Conservation (phyloP, 441 rosid genomes). For the Populus hybrid region DNA sequence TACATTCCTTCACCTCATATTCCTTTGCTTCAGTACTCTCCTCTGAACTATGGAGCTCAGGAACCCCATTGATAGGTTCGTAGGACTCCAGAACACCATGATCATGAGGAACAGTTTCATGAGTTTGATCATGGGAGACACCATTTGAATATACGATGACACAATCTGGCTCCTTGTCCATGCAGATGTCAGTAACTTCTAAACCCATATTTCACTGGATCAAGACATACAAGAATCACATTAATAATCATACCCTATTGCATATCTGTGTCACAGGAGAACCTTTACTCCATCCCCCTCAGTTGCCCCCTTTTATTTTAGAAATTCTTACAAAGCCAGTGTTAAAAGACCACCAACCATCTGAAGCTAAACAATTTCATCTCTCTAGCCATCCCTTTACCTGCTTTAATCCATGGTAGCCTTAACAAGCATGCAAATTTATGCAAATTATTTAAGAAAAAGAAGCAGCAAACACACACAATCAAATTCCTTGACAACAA, state of each 20-base stretch:
- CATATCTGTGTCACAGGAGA: no score
- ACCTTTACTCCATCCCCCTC: constrained; percentile 17
- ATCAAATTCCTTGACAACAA: neutral
- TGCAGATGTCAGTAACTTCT: no score
- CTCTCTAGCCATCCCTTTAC: neutral
- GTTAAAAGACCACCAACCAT: neutral
- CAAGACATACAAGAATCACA: no score
- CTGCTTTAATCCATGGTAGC: neutral
- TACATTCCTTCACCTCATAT: constrained; percentile 86
- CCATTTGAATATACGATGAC: no score
- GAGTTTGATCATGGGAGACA: no score
- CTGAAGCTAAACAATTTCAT: neutral
- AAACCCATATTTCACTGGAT: no score
- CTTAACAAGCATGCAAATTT: constrained; percentile 9
- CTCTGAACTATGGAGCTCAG: constrained; percentile 21
- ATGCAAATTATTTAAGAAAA: constrained; percentile 13
- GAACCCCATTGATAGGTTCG: constrained; percentile 42
- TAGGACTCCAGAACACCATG: constrained; percentile 40
- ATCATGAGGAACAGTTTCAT: constrained; percentile 28
- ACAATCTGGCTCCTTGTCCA: no score
- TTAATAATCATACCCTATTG: no score
- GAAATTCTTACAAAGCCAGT: neutral
- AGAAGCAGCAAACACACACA: neutral
- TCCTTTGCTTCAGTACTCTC: constrained; percentile 60
- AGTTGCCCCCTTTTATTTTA: neutral